Percentiles rank a stretch among this genome's conserved stretches.
These are phyloP conservation scores for Volvox carteri DNA, from an alignment of 163 green algal species.

Conservation along the genomic window DNA sequence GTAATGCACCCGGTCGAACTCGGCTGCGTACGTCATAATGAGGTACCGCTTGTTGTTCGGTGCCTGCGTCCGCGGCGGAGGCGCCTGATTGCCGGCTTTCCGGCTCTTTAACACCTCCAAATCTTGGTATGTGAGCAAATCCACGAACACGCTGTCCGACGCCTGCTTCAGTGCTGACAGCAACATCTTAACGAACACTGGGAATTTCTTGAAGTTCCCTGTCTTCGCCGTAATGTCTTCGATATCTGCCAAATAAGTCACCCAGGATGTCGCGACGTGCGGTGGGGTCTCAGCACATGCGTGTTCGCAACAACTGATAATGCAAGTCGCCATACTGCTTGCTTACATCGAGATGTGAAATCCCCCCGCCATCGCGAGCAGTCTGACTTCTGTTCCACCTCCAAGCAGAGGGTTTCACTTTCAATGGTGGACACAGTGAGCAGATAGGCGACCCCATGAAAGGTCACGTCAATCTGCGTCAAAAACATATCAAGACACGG, in stretches of 20 bases:
- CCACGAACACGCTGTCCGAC: slow-evolving; percentile 86
- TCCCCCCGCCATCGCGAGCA: slow-evolving; percentile 78
- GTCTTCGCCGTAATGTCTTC: slow-evolving; percentile 94
- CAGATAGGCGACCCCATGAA: slow-evolving; percentile 76
- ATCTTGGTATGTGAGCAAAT: slow-evolving; percentile 90
- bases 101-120: slow-evolving; percentile 84
- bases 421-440: slow-evolving; percentile 70
- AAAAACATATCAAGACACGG: neutral
- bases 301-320: no score
- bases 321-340: no score
- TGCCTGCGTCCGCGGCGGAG: slow-evolving; percentile 29
- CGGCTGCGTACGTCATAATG: slow-evolving; percentile 93
- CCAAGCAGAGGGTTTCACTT: slow-evolving; percentile 75
- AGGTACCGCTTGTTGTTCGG: slow-evolving; percentile 92
- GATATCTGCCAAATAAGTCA: slow-evolving; percentile 88
- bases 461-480: slow-evolving; percentile 72
- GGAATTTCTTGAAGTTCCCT: slow-evolving; percentile 93
- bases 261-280: no score
- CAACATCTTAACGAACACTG: slow-evolving; percentile 92
- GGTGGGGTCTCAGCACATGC: no score
- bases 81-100: slow-evolving; percentile 22
- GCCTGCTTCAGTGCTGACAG: slow-evolving; percentile 78
- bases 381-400: slow-evolving; percentile 78
- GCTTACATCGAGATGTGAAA: slow-evolving; percentile 80
- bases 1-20: slow-evolving; percentile 92